phyloP scores from a whole-genome alignment of 108 stramenopile genomes.

The Chaetoceros muelleri region DNA sequence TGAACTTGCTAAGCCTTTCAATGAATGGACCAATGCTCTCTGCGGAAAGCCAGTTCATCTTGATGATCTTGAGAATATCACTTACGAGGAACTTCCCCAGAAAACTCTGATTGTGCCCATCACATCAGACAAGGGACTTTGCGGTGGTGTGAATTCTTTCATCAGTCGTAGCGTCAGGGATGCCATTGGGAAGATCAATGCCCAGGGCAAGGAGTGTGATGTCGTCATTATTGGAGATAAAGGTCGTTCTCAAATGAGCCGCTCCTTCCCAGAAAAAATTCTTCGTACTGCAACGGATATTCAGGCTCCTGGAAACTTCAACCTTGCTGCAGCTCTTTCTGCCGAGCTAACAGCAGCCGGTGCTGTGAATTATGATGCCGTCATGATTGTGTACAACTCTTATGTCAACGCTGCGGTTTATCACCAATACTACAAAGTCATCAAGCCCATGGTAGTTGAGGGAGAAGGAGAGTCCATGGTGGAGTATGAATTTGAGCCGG shows the following conservation, averaged over 20 bases:
- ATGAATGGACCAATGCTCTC: constrained; percentile 61
- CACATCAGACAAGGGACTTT: constrained; percentile 96
- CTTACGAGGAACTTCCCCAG: constrained; percentile 78
- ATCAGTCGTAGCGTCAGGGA: constrained; percentile 73
- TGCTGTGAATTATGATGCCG: constrained; percentile 71
- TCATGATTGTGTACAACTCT: constrained; percentile 75
- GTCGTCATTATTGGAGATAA: constrained; percentile 97
- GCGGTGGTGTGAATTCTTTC: constrained; percentile 97
- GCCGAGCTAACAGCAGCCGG: constrained; percentile 71
- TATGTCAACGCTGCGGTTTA: constrained; percentile 79
- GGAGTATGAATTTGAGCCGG: constrained; percentile 95
- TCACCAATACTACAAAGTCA: constrained; percentile 79
- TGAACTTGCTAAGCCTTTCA: constrained; percentile 61
- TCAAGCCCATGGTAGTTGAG: constrained; percentile 55
- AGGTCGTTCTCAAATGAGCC: constrained; percentile 87
- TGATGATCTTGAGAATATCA: constrained; percentile 40
- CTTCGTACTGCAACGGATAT: constrained; percentile 63
- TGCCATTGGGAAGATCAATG: constrained; percentile 39
- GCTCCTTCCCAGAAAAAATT: constrained; percentile 53
- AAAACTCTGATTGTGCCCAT: constrained; percentile 87
- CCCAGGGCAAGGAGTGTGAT: constrained; percentile 75
- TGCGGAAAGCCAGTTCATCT: constrained; percentile 33
- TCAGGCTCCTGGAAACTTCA: constrained; percentile 65
- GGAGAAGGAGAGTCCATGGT: constrained; percentile 42
- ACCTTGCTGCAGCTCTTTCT: constrained; percentile 69